Evolutionary conservation across 225 moss, liverwort and hornwort genomes (phyloP).

Genomic region (Pleurozium schreberi): DNA sequence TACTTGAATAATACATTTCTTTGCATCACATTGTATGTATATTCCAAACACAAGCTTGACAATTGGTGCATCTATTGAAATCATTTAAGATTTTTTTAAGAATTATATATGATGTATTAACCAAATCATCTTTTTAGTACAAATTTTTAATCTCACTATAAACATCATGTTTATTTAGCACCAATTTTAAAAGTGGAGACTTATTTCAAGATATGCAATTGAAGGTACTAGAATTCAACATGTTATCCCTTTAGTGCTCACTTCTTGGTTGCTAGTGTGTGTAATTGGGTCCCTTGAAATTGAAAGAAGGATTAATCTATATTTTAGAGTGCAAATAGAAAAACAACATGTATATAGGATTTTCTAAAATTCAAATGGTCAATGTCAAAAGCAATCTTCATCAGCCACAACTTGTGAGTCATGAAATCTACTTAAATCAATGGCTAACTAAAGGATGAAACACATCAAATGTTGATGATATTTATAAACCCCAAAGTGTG

Average conservation of each 20-base stretch:
- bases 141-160: too few relatives aligned
- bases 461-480: accelerated
- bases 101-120: too few relatives aligned
- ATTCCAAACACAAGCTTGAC: accelerated
- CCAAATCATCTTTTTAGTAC: background rate
- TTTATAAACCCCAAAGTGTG: too few relatives aligned
- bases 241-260: accelerated
- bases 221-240: background rate
- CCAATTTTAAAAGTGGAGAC: accelerated
- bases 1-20: background rate
- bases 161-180: background rate
- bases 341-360: background rate
- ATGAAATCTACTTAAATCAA: background rate
- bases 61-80: background rate
- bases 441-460: background rate
- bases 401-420: too few relatives aligned
- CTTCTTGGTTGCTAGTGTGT: accelerated
- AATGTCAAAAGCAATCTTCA: background rate
- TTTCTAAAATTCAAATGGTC: background rate
- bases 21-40: accelerated
- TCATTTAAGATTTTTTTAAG: background rate
- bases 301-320: background rate
- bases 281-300: background rate
- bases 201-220: accelerated
- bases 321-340: background rate